Evolutionary conservation across 805 yeast genomes (phyloP), one percentile per base, ranked within the genome.

Genomic region (Sugiyamaella chiloensis): DNA sequence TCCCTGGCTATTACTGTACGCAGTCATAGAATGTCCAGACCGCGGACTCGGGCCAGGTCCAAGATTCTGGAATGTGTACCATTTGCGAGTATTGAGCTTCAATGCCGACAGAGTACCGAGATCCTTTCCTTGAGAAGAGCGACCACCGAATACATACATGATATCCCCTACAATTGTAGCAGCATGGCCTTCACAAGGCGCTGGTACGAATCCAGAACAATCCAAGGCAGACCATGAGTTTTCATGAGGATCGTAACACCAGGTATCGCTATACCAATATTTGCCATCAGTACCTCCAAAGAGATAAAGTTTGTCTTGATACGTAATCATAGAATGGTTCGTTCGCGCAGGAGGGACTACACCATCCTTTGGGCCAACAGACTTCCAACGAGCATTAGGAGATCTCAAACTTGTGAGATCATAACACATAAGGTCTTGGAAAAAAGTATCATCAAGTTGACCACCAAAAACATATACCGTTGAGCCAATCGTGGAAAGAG

Each of bases 201-300:
- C 83, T 2, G 96, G 97, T n/a, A 74, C 69, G 52, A 62, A 64
- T 7, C 95, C 95, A n/a, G 78, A 69, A 30, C 95, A 80, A 44
- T 75, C 75, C 31, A 86, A 69, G 52, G 77, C 78, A 20, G 80
- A 70, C 97, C 98, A 93, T 34, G 74, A 73, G 57, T 79, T 80
- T 5, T 67, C 63, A 6, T 67, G 56, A 0, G 95, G 87, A 62
- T 91, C 91, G 66, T 77, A 93, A 58, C 82, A 72, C 81, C 91
- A 88, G 29, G 91, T 70, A 56, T 87, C 91, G 59, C 85, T 82
- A 43, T 78, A 79, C 52, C 90, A 77, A 44, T 76, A 75, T 51
- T 75, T 80, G 23, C 84, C 79, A 58, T 87, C 88, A 48, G 88
- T 85, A 49, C 99, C 99, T 52, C 99, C 99, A 69, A 85, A 93